Conservation (phyloP, 345 rosid genomes). For the Lepidium didymum region DNA sequence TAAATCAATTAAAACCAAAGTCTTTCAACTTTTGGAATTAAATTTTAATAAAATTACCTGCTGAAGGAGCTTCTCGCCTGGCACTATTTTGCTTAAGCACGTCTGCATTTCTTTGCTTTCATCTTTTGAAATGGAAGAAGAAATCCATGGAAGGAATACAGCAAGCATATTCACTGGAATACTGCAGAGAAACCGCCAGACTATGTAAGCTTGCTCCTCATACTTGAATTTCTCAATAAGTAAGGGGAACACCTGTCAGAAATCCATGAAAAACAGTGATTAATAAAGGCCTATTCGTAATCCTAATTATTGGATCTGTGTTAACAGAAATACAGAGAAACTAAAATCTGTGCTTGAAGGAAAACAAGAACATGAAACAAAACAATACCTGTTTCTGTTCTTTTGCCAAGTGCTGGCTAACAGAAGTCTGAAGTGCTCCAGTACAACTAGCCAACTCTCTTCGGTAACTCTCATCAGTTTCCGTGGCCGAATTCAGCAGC, state of each 20-base stretch:
- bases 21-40: not conserved
- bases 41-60: constrained; percentile 39
- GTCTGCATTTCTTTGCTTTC: constrained; percentile 65
- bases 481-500: constrained; percentile 51
- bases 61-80: constrained; percentile 71
- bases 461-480: constrained; percentile 62
- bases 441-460: constrained; percentile 87
- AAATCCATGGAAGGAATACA: constrained; percentile 84
- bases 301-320: not conserved
- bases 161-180: constrained; percentile 87
- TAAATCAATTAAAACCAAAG: constrained; percentile 5
- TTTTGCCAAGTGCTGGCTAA: constrained; percentile 91
- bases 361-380: not conserved
- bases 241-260: constrained; percentile 67
- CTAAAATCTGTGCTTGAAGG: not conserved
- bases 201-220: constrained; percentile 83
- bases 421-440: constrained; percentile 86
- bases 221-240: constrained; percentile 73
- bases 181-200: constrained; percentile 90
- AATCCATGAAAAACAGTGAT: not conserved
- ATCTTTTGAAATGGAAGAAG: constrained; percentile 63
- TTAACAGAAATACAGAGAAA: constrained; percentile 7
- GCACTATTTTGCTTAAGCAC: constrained; percentile 71
- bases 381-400: constrained; percentile 84
- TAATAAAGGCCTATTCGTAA: not conserved